Evolutionary conservation across 2,329 filamentous ascomycete genomes (phyloP).

Genomic region (Bipolaris sorokiniana): DNA sequence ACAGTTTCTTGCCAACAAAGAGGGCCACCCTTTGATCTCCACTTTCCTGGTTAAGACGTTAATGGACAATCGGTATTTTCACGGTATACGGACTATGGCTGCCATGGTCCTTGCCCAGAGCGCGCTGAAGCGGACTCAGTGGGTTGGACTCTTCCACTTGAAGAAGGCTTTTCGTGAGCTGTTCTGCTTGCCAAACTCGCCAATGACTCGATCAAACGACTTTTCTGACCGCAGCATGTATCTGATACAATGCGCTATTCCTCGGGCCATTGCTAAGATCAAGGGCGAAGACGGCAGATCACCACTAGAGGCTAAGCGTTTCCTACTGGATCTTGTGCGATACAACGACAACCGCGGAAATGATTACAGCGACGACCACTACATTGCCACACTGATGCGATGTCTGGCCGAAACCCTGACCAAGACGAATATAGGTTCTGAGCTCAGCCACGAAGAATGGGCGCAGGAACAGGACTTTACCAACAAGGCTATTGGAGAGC

Average conservation of each 20-base stretch:
- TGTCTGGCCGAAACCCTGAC: constrained; percentile 64
- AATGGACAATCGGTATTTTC: constrained; percentile 90
- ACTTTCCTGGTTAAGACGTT: constrained; percentile 89
- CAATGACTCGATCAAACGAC: constrained; percentile 86
- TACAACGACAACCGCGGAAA: constrained; percentile 97
- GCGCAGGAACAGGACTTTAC: constrained; percentile 61
- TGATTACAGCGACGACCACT: constrained; percentile 85
- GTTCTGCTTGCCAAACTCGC: constrained; percentile 80
- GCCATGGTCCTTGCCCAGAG: constrained; percentile 79
- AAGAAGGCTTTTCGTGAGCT: constrained; percentile 85
- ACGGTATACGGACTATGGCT: constrained; percentile 88
- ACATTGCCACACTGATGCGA: constrained; percentile 79
- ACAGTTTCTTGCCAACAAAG: constrained; percentile 71
- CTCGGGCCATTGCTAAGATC: constrained; percentile 78
- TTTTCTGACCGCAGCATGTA: constrained; percentile 88
- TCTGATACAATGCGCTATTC: constrained; percentile 81
- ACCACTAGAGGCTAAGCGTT: constrained; percentile 77
- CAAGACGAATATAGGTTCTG: constrained; percentile 45
- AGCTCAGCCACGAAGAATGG: constrained; percentile 53
- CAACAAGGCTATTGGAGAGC: constrained; percentile 63
- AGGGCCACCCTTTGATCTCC: constrained; percentile 80
- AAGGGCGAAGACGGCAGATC: constrained; percentile 77
- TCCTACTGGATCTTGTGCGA: constrained; percentile 85
- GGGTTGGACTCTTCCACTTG: constrained; percentile 83
- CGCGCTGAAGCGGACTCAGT: constrained; percentile 63